Evolutionary conservation across 2,329 filamentous ascomycete genomes (phyloP).

Genomic region (Coniella vitis): DNA sequence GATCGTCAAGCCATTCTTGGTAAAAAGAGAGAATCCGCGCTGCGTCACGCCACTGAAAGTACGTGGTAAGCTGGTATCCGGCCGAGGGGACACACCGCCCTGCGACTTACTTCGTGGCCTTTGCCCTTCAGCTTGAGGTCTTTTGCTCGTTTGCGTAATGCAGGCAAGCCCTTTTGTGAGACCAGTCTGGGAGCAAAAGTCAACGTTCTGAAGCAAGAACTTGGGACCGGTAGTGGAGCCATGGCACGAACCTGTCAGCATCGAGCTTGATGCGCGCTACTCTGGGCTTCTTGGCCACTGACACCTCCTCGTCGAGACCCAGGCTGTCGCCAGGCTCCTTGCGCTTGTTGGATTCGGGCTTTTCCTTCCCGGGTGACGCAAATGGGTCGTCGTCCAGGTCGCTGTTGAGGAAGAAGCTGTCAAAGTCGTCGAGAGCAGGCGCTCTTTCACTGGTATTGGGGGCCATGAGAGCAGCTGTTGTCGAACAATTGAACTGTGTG

Average conservation of each 20-base stretch:
- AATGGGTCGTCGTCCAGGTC: conserved; percentile 43
- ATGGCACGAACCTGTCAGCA: conserved; percentile 54
- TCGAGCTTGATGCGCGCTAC: conserved; percentile 78
- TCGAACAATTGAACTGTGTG: no score
- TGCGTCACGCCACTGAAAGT: conserved; percentile 69
- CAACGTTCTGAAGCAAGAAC: conserved; percentile 4
- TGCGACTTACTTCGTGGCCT: conserved; percentile 67
- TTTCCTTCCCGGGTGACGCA: conserved; percentile 37
- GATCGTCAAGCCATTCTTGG: conserved; percentile 92
- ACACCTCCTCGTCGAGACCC: conserved; percentile 82
- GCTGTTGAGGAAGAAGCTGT: conserved; percentile 64
- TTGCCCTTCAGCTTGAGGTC: conserved; percentile 82
- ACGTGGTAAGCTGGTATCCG: background rate
- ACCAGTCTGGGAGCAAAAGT: conserved; percentile 56
- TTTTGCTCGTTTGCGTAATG: conserved; percentile 64
- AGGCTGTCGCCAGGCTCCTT: conserved; percentile 45
- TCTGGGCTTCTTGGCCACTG: conserved; percentile 68
- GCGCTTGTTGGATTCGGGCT: conserved; percentile 38
- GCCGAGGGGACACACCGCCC: background rate
- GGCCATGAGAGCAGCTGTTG: background rate
- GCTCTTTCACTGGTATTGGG: conserved; percentile 28
- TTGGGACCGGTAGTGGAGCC: background rate
- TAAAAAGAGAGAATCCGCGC: conserved; percentile 80
- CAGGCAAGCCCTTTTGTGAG: conserved; percentile 76
- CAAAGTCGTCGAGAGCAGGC: conserved; percentile 52